Evolutionary conservation across 192 early-diverging fungal genomes (phyloP).

Genomic region (Phycomyces blakesleeanus): DNA sequence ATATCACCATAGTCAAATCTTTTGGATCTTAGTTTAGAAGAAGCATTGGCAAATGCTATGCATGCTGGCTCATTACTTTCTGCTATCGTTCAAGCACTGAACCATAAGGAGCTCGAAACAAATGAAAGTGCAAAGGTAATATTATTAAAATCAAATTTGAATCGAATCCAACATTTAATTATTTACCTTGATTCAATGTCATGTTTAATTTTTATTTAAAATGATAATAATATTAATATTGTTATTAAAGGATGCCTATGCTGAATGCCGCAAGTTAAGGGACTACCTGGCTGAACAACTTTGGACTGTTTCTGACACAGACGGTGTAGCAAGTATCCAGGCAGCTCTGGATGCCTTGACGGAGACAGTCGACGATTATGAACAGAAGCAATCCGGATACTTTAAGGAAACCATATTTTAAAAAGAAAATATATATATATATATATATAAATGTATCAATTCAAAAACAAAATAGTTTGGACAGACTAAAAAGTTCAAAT

Average conservation of each 20-base stretch:
- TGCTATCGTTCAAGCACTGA: neutral
- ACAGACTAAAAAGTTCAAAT: too few relatives aligned
- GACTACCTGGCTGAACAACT: conserved; percentile 19
- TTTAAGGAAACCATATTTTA: too few relatives aligned
- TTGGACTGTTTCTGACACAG: conserved; percentile 13
- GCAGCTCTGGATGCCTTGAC: neutral
- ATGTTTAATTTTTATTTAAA: neutral
- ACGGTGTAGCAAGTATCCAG: conserved; percentile 10
- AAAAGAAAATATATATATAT: too few relatives aligned
- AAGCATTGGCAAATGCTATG: neutral
- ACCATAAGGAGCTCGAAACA: neutral
- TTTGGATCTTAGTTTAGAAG: neutral
- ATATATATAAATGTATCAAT: too few relatives aligned
- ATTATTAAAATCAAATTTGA: too few relatives aligned
- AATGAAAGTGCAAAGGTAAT: neutral
- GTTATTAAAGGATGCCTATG: conserved; percentile 11
- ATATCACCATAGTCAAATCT: neutral
- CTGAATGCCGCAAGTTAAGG: conserved; percentile 11
- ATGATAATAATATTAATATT: neutral
- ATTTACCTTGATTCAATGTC: too few relatives aligned
- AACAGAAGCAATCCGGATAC: neutral
- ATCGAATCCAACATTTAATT: too few relatives aligned
- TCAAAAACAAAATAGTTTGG: too few relatives aligned
- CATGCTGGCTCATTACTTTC: neutral
- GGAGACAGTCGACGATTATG: conserved; percentile 9